Evolutionary conservation across 1,284 basidiomycete species (phyloP).

Genomic region (Sanghuangporus baumii): DNA sequence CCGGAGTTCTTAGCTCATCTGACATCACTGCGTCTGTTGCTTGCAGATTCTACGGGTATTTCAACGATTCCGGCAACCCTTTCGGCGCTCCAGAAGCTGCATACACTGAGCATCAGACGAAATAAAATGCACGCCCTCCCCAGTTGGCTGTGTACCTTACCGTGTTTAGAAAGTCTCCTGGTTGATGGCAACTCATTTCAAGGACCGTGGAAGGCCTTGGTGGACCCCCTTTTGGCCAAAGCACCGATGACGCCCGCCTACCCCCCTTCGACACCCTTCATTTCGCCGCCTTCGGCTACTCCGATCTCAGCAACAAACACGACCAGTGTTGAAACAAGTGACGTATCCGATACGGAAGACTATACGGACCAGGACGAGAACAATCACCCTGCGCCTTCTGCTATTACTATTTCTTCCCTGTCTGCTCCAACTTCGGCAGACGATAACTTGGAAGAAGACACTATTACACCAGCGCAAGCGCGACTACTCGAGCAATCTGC

Average conservation of each 20-base stretch:
- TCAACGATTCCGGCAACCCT: slow-evolving; percentile 67
- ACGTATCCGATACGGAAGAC: slow-evolving; percentile 41
- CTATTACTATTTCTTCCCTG: background rate
- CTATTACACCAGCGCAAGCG: slow-evolving; percentile 59
- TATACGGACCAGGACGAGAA: slow-evolving; percentile 37
- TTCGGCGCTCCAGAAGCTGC: slow-evolving; percentile 64
- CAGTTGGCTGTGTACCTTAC: slow-evolving; percentile 86
- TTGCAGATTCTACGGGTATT: slow-evolving; percentile 85
- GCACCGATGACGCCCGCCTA: slow-evolving; percentile 54
- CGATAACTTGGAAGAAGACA: slow-evolving; percentile 52
- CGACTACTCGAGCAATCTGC: slow-evolving; percentile 44
- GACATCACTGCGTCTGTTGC: slow-evolving; percentile 75
- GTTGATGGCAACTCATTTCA: slow-evolving; percentile 94
- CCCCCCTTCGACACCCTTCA: slow-evolving; percentile 59
- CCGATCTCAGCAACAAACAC: slow-evolving; percentile 33
- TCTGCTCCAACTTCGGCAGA: slow-evolving; percentile 4
- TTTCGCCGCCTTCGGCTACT: slow-evolving; percentile 46
- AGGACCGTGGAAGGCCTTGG: slow-evolving; percentile 84
- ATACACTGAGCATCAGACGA: slow-evolving; percentile 82
- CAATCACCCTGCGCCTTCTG: background rate
- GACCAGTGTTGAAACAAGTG: slow-evolving; percentile 47
- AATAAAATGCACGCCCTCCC: slow-evolving; percentile 90
- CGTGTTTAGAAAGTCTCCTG: slow-evolving; percentile 78
- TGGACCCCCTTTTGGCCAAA: slow-evolving; percentile 73
- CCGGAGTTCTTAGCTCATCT: slow-evolving; percentile 81